Conservation (phyloP, 257 asterid species). For the Jacaranda copaia region DNA sequence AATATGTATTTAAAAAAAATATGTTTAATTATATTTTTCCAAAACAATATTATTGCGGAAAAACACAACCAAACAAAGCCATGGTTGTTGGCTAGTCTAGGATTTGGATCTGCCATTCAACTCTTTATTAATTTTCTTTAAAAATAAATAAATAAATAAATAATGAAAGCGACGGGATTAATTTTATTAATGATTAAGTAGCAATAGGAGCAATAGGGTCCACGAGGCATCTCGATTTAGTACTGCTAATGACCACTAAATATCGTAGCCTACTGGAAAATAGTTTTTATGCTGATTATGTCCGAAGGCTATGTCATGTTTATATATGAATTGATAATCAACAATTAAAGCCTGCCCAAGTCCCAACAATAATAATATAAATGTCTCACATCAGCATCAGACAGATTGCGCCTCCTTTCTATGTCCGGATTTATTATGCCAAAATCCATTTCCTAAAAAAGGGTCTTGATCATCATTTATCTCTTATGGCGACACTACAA, state of each 20-base stretch:
- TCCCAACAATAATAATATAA: conserved; percentile 26
- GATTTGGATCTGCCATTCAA: neutral
- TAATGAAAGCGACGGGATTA: conserved; percentile 13
- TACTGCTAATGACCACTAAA: conserved; percentile 5
- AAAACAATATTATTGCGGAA: too few relatives aligned
- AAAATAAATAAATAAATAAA: neutral
- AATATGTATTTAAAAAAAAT: too few relatives aligned
- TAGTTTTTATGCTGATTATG: neutral
- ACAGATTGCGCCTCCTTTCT: conserved; percentile 4
- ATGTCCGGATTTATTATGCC: conserved; percentile 23
- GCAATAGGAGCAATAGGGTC: conserved; percentile 34
- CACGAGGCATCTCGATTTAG: conserved; percentile 30
- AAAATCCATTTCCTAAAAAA: neutral
- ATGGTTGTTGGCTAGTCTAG: too few relatives aligned
- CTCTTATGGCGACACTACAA: neutral
- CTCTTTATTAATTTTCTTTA: neutral
- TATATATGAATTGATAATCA: conserved; percentile 8
- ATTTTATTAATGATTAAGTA: conserved; percentile 6
- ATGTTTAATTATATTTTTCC: too few relatives aligned
- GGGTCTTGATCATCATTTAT: conserved; percentile 29
- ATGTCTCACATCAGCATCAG: conserved; percentile 26
- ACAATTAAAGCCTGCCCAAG: conserved; percentile 32
- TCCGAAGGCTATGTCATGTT: conserved; percentile 18
- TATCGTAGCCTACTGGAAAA: neutral
- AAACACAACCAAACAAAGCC: too few relatives aligned